Evolutionary conservation across 129 eudicot genomes (phyloP).

Genomic region (Saussurea involucrata): DNA sequence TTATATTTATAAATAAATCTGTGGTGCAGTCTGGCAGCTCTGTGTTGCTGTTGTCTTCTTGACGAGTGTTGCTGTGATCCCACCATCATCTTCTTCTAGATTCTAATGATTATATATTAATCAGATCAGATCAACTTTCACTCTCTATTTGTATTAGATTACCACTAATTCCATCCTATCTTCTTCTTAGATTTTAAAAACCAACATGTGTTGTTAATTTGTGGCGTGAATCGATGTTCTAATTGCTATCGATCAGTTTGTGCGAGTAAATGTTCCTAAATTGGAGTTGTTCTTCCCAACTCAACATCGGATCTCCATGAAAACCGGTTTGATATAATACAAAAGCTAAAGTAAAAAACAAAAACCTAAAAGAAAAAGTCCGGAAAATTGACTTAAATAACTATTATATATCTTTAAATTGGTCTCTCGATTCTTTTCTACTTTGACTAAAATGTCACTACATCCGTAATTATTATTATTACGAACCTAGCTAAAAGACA

Average conservation of each 20-base stretch:
- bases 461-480: too few species aligned
- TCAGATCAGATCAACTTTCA: background rate
- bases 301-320: background rate
- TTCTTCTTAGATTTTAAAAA: background rate
- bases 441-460: too few species aligned
- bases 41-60: constrained; percentile 80
- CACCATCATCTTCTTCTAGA: constrained; percentile 53
- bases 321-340: background rate
- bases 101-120: too few species aligned
- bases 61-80: constrained; percentile 96
- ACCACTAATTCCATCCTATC: background rate
- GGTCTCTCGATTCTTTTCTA: too few species aligned
- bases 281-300: background rate
- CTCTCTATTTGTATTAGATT: background rate
- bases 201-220: background rate
- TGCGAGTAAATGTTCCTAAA: background rate
- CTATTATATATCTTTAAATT: too few species aligned
- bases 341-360: too few species aligned
- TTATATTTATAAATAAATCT: background rate
- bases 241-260: too few species aligned
- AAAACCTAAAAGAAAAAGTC: too few species aligned
- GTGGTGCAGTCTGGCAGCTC: constrained; percentile 66
- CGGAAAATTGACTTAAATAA: too few species aligned
- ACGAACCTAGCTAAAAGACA: too few species aligned
- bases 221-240: background rate